Conservation (phyloP, 1,284 basidiomycete species). For the Malassezia caprae region DNA sequence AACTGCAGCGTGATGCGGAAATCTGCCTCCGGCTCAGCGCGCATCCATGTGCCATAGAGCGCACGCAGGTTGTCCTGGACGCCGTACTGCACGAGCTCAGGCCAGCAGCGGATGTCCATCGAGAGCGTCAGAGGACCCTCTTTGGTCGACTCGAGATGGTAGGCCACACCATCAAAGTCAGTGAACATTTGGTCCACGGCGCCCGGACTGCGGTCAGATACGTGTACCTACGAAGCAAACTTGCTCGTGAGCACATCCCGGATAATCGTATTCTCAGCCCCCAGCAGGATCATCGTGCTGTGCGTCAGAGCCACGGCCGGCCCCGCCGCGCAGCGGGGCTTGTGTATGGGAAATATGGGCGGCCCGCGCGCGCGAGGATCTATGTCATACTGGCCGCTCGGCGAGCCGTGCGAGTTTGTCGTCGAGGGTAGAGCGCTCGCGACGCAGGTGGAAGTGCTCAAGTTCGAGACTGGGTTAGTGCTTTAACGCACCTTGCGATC, state of each 20-base stretch:
- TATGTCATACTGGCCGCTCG: background rate
- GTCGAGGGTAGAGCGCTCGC: constrained; percentile 24
- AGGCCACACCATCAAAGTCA: constrained; percentile 93
- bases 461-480: constrained; percentile 10
- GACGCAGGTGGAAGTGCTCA: constrained; percentile 20
- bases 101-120: constrained; percentile 92
- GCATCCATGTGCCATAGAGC: constrained; percentile 70
- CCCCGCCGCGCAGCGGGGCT: background rate
- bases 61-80: constrained; percentile 68
- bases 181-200: constrained; percentile 90
- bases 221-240: constrained; percentile 61
- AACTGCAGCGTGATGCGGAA: constrained; percentile 81
- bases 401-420: constrained; percentile 24
- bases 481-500: constrained; percentile 6
- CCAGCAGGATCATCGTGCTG: constrained; percentile 44
- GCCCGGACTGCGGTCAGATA: constrained; percentile 57
- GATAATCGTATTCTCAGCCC: constrained; percentile 62
- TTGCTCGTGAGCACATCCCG: constrained; percentile 83
- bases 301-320: background rate
- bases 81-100: constrained; percentile 78
- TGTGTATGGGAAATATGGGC: constrained; percentile 11
- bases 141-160: constrained; percentile 73
- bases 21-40: constrained; percentile 60
- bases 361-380: constrained; percentile 3
- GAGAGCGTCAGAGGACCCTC: constrained; percentile 67